Percentiles rank a stretch among this genome's conserved stretches.
Evolutionary conservation across 202 grass and related monocot species (phyloP).

Genomic region (Setaria viridis): DNA sequence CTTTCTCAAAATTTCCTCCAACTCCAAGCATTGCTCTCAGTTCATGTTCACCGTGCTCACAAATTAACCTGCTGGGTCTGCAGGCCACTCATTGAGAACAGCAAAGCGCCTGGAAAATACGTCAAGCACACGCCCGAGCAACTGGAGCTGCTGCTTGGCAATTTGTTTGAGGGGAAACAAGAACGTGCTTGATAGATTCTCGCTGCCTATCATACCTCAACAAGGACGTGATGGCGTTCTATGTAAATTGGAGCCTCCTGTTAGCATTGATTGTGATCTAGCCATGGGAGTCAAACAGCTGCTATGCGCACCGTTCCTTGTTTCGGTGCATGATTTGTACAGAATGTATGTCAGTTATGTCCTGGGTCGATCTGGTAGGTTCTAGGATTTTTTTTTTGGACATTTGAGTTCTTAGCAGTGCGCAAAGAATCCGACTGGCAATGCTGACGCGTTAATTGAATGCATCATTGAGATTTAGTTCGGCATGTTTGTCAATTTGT

Average conservation of each 20-base stretch:
- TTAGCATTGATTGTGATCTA: constrained; percentile 17
- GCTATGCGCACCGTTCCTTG: neutral
- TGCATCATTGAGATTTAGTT: neutral
- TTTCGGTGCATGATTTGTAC: constrained; percentile 38
- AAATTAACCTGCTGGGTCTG: neutral
- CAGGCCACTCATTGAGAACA: constrained; percentile 87
- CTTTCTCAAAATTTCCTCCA: neutral
- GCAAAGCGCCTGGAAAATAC: constrained; percentile 80
- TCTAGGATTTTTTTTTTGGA: neutral
- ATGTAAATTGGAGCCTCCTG: constrained; percentile 24
- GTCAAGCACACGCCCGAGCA: constrained; percentile 79
- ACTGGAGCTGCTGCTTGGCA: constrained; percentile 68
- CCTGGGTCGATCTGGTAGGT: constrained; percentile 13
- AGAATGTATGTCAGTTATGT: constrained; percentile 35
- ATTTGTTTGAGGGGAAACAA: constrained; percentile 83
- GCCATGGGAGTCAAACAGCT: constrained; percentile 8
- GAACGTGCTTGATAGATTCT: constrained; percentile 35
- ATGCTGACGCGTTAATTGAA: neutral
- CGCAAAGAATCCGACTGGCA: neutral
- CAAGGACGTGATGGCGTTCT: neutral
- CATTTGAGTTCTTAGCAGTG: constrained; percentile 32
- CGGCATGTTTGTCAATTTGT: neutral
- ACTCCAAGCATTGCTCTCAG: neutral
- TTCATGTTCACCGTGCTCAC: neutral
- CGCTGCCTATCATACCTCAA: neutral